phyloP scores from a whole-genome alignment of 805 yeast genomes.

The Wickerhamia fluorescens region DNA sequence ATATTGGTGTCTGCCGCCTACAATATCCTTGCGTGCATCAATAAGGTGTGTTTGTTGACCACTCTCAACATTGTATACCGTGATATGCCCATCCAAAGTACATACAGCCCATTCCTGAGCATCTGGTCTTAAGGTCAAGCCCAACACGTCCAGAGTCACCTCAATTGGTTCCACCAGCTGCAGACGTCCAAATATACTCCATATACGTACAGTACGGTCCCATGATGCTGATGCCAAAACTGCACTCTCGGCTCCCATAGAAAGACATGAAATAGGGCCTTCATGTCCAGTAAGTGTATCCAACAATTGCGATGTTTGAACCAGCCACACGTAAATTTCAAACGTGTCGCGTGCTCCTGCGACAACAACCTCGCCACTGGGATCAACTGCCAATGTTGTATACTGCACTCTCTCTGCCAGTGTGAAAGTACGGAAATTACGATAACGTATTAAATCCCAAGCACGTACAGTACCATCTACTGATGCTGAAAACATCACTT shows the following conservation, averaged over 20 bases:
- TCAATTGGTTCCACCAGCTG: slow-evolving; percentile 89
- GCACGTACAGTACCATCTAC: slow-evolving; percentile 96
- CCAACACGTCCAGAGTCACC: slow-evolving; percentile 74
- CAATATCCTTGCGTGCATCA: slow-evolving; percentile 82
- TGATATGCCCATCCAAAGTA: slow-evolving; percentile 80
- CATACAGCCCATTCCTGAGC: slow-evolving; percentile 86
- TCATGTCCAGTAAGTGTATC: slow-evolving; percentile 90
- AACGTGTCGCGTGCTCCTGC: slow-evolving; percentile 90
- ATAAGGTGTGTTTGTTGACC: slow-evolving; percentile 77
- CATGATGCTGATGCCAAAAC: slow-evolving; percentile 87
- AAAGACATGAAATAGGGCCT: slow-evolving; percentile 85
- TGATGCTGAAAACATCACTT: slow-evolving; percentile 85
- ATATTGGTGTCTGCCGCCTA: slow-evolving; percentile 73
- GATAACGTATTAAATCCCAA: slow-evolving; percentile 88
- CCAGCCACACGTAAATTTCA: slow-evolving; percentile 94
- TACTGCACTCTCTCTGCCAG: slow-evolving; percentile 86
- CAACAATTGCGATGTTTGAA: slow-evolving; percentile 86
- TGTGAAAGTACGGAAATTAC: slow-evolving; percentile 92
- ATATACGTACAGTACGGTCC: slow-evolving; percentile 90
- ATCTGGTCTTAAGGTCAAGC: slow-evolving; percentile 83
- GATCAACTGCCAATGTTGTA: slow-evolving; percentile 86
- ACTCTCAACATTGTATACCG: slow-evolving; percentile 75
- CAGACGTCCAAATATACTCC: slow-evolving; percentile 86
- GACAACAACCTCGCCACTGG: slow-evolving; percentile 93
- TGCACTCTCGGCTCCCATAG: slow-evolving; percentile 74